Percentiles rank a stretch among this genome's conserved stretches.
Evolutionary conservation across 1,284 basidiomycete species (phyloP).

Genomic region (Albatrellus sp.): DNA sequence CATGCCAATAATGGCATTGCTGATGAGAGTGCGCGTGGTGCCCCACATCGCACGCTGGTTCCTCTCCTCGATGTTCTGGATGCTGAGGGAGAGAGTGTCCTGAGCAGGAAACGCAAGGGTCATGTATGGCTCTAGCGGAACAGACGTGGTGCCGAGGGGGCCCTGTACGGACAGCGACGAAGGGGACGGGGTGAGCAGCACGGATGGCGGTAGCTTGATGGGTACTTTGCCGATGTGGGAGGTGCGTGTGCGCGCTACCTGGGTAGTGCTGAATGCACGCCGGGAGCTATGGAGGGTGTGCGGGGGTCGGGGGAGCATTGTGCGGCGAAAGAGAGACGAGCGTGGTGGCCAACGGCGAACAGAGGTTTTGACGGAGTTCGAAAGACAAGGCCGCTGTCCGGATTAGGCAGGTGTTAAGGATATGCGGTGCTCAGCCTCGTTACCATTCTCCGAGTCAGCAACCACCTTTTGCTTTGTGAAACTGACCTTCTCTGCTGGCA

Average conservation of each 20-base stretch:
- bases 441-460: background rate
- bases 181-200: conserved; percentile 45
- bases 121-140: conserved; percentile 62
- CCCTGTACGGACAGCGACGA: conserved; percentile 54
- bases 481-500: too few relatives aligned
- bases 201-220: conserved; percentile 56
- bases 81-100: conserved; percentile 42
- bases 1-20: conserved; percentile 86
- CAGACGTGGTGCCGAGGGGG: conserved; percentile 61
- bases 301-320: too few relatives aligned
- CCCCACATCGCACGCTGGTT: conserved; percentile 89
- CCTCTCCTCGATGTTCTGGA: conserved; percentile 64
- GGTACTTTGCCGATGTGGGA: conserved; percentile 80
- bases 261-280: conserved; percentile 35
- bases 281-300: conserved; percentile 2
- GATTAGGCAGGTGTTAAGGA: background rate
- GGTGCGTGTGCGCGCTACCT: conserved; percentile 22
- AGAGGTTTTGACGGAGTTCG: background rate
- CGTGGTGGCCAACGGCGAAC: too few relatives aligned
- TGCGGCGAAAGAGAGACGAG: too few relatives aligned
- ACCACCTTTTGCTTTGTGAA: background rate
- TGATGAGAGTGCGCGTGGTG: conserved; percentile 77
- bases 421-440: background rate
- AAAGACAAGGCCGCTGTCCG: background rate
- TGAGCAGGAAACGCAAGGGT: conserved; percentile 42